Base-by-base conservation (phyloP, 768 basidiomycete genomes). In the Infundibulicybe gibba region DNA sequence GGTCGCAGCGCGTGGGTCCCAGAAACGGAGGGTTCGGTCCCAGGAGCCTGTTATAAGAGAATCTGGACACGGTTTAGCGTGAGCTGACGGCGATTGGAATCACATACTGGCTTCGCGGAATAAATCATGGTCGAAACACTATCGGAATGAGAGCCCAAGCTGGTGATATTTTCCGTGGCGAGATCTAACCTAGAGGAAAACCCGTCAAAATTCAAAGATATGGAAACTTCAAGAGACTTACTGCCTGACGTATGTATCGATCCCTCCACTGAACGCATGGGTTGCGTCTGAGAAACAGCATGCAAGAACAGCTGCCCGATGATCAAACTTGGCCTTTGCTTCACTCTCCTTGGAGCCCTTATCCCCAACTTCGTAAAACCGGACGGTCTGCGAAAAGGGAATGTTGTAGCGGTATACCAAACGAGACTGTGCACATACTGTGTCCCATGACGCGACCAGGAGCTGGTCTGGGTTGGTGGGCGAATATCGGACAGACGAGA, bases 371-470 rank as follows among this genome's bases (percentile, higher is more conserved):
- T 90, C 89, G 57, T 70, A 69, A 32, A 71, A 65, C 32, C 67
- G 58, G 9, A 73, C 70, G 11, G 70, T 67, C 66, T 71, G 47
- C n/a, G 30, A 6, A 14, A n/a, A 20, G 40, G 14, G 49, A 45
- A 31, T 37, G 21, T 3, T 40, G 12, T 9, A 53, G 48, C 46
- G 40, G 37, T 8, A 21, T 39, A 49, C 32, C 21, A 38, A 48
- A 47, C 19, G 40, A 41, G 47, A 45, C 48, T 37, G 15, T 19
- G 39, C 4, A 55, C 70, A 21, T 57, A 77, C 79, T 17, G 89
- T 81, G 65, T 98, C 95, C 95, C 95, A 98, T 50, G 89, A 87
- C 11, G 90, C 81, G 14, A 89, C 90, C 0, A 97, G 68, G 1
- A 98, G 68, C 15, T 87, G 83, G 45, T 87, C 76, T 2, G 93